Conservation (phyloP, 2,329 filamentous ascomycete species). For the Tolypocladium amazonense region DNA sequence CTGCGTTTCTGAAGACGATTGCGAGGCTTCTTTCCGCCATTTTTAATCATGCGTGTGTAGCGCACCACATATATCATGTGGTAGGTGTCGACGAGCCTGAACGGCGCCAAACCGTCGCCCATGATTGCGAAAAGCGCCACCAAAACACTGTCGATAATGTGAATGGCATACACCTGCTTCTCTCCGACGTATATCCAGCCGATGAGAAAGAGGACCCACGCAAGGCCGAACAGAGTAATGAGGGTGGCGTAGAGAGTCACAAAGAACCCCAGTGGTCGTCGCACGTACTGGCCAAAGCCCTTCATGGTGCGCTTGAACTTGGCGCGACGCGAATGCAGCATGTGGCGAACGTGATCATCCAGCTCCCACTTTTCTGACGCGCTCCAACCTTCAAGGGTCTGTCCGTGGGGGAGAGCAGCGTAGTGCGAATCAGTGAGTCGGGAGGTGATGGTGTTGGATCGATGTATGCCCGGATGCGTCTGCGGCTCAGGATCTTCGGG, state of each 20-base stretch:
- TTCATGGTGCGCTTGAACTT: constrained; percentile 71
- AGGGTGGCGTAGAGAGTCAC: constrained; percentile 75
- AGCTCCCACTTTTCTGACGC: constrained; percentile 64
- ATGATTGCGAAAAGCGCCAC: constrained; percentile 62
- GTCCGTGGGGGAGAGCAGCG: constrained; percentile 68
- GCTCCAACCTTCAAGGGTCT: constrained; percentile 63
- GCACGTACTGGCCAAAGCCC: constrained; percentile 72
- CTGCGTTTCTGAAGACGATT: not conserved
- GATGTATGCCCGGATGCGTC: constrained; percentile 13
- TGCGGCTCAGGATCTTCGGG: constrained; percentile 10
- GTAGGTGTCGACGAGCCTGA: constrained; percentile 72
- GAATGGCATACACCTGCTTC: constrained; percentile 57
- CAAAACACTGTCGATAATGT: constrained; percentile 60
- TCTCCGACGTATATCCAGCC: constrained; percentile 79
- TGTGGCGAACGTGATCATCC: constrained; percentile 79
- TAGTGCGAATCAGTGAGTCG: constrained; percentile 60
- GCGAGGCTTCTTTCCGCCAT: constrained; percentile 27
- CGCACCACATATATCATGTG: constrained; percentile 76
- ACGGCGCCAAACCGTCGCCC: constrained; percentile 62
- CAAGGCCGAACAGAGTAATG: constrained; percentile 75
- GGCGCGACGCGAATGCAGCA: constrained; percentile 71
- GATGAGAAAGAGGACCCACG: constrained; percentile 87
- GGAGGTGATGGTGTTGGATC: constrained; percentile 53
- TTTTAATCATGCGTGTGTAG: constrained; percentile 36
- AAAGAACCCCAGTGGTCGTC: constrained; percentile 67